Conservation (phyloP, 345 rosid species). For the Populus davidiana region DNA sequence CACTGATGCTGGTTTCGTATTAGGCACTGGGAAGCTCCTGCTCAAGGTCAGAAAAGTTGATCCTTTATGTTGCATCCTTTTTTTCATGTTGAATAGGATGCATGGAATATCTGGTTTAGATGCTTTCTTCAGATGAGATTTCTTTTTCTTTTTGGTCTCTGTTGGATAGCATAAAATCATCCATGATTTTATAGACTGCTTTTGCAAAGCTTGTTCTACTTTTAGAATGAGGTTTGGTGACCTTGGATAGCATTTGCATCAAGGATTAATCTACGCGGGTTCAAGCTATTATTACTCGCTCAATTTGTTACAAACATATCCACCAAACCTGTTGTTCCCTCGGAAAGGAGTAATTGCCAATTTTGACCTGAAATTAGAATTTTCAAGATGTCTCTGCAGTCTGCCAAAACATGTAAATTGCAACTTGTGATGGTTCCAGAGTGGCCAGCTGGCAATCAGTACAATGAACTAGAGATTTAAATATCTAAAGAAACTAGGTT, state of each 20-base stretch:
- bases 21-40: slow-evolving; percentile 89
- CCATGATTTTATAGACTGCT: neutral
- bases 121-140: neutral
- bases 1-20: slow-evolving; percentile 94
- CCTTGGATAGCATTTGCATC: neutral
- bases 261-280: no score
- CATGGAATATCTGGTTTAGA: neutral
- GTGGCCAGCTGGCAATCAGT: neutral
- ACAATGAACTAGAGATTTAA: neutral
- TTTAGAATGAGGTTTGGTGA: neutral
- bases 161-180: neutral
- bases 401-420: no score
- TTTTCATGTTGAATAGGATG: neutral
- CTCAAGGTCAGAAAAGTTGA: slow-evolving; percentile 61
- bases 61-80: neutral
- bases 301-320: no score
- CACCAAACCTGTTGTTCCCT: no score
- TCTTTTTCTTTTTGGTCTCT: neutral
- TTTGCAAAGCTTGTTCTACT: neutral
- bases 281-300: no score
- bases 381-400: no score
- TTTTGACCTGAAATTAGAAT: no score
- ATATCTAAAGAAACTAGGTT: neutral
- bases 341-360: no score
- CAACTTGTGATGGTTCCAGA: no score